Evolutionary conservation across 352 stramenopile species (phyloP).

Genomic region (Globisporangium solare): DNA sequence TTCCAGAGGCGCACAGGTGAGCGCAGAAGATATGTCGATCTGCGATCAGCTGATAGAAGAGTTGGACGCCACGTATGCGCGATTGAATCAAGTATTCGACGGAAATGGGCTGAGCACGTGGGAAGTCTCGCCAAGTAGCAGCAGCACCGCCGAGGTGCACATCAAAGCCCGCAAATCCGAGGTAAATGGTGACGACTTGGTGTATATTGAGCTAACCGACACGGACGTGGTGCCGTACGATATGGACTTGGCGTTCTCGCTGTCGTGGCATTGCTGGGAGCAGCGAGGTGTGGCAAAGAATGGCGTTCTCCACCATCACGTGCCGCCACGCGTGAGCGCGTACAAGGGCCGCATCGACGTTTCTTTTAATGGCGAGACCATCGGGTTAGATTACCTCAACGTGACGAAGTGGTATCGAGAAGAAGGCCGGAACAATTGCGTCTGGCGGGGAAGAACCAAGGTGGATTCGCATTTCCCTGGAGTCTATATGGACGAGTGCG

Average conservation of each 20-base stretch:
- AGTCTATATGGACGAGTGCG: constrained; percentile 12
- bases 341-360: too few relatives aligned
- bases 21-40: too few relatives aligned
- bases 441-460: constrained; percentile 1
- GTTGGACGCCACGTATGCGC: constrained; percentile 2
- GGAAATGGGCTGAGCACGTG: constrained; percentile 2
- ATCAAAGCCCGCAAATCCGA: too few relatives aligned
- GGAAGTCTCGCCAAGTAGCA: background rate
- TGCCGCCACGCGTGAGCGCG: too few relatives aligned
- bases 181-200: background rate
- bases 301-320: too few relatives aligned
- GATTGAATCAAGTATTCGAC: constrained; percentile 5
- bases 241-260: too few relatives aligned
- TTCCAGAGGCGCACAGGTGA: background rate
- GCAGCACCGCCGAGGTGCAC: background rate
- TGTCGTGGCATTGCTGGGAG: too few relatives aligned
- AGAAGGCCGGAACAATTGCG: background rate
- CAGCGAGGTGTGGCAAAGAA: too few relatives aligned
- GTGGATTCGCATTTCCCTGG: constrained; percentile 9
- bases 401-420: constrained; percentile 4
- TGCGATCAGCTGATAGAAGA: background rate
- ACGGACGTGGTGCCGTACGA: background rate
- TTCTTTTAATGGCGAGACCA: background rate
- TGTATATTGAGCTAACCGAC: constrained; percentile 9
- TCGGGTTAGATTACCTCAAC: constrained; percentile 1